These are phyloP conservation scores for Cymbopogon flexuosus DNA, from an alignment of 202 grass and related monocot genomes.

Conservation along the genomic window DNA sequence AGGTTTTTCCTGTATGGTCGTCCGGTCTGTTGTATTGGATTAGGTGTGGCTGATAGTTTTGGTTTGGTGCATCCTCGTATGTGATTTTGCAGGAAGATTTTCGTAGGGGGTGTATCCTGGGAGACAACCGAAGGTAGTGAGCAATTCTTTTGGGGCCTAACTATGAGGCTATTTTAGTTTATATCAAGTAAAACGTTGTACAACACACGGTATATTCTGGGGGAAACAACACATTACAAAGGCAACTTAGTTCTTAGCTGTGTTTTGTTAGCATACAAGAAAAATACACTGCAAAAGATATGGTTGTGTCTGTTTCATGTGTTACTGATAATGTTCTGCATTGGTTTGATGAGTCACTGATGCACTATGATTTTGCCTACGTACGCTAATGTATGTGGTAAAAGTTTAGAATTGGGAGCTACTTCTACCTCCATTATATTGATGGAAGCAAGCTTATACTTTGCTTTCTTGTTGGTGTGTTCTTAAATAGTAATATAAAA, in stretches of 20 bases:
- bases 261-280: not conserved
- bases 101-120: slow-evolving; percentile 98
- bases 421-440: not conserved
- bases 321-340: not conserved
- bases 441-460: not conserved
- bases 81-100: slow-evolving; percentile 81
- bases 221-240: not conserved
- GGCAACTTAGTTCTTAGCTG: not conserved
- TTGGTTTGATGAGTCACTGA: slow-evolving; percentile 1
- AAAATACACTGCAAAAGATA: not conserved
- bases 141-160: not conserved
- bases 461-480: not conserved
- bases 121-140: slow-evolving; percentile 86
- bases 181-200: slow-evolving; percentile 6
- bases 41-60: slow-evolving; percentile 31
- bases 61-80: slow-evolving; percentile 34
- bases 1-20: not conserved
- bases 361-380: not conserved
- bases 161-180: not conserved
- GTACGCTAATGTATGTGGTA: not conserved
- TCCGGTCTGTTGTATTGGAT: slow-evolving; percentile 23
- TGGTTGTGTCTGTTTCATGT: not conserved
- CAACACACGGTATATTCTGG: not conserved
- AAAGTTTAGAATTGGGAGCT: not conserved
- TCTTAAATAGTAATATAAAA: not conserved